Base-by-base conservation (phyloP, 2,329 filamentous ascomycete genomes). In the Xylaria sp. region DNA sequence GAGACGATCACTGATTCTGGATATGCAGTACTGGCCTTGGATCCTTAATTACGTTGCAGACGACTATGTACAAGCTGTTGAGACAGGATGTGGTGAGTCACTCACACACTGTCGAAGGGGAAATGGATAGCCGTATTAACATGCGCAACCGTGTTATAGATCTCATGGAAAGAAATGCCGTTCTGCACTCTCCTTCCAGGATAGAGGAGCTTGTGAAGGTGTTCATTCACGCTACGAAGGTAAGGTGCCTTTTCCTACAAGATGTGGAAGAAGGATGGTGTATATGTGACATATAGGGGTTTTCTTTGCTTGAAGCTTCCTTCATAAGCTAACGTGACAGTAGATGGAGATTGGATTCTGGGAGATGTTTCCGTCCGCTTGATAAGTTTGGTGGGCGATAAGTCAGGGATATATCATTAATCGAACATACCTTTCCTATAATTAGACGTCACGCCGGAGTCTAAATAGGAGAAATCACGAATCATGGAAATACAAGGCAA, bases 171-270 rank as follows among this genome's bases (percentile, higher is more conserved):
- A 87, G 88, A 73, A 87, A 94, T 76, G 90, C 92, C 18, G 82
- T 86, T n/a, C 82, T 89, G 58, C 92, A 95, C 74, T 94, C 93
- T 1, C 89, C 91, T 0, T 84, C 84, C 46, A 86, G 94, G 52
- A 88, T 98, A 67, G 94, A 97, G 74, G 92, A 97, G 78, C 82
- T 98, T 59, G 89, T 95, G 55, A 85, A 88, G 72, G 93, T 98
- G 60, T 98, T 98, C 77, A 89, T 94, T 56, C 91, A 94, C 74
- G 93, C 92, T n/a, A 97, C 94, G 18, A 92, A 91, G 84, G 92
- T 93, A 79, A 81, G 86, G 78, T 20, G 59, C 3, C 12, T 59
- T 13, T 59, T 32, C 23, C 39, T 52, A 34, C 8, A 39, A 37
- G 46, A 15, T n/a, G 28, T 2, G 20, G n/a, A 13, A 37, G 32